These are phyloP conservation scores for Chlorella sp. DNA, from an alignment of 139 green algal species.

Conservation along the genomic window DNA sequence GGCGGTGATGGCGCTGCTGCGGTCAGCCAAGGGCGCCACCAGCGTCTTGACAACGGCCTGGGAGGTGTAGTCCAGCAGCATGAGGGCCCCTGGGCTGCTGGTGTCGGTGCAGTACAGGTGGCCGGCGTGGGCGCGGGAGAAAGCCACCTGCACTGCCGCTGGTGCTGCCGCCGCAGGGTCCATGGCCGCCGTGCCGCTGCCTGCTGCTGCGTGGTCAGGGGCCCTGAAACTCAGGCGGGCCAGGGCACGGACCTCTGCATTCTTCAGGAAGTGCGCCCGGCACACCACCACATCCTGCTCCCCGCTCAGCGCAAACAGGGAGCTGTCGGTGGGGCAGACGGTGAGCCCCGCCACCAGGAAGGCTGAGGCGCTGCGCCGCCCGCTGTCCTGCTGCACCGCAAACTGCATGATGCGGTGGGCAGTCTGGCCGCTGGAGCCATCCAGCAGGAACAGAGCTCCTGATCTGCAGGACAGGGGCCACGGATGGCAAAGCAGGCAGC, in stretches of 20 bases:
- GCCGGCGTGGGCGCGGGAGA: not conserved
- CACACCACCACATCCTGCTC: constrained; percentile 6
- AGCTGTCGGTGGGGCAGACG: not conserved
- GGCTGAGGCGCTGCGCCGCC: not conserved
- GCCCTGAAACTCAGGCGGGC: not conserved
- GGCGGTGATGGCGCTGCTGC: not conserved
- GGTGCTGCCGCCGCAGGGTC: not conserved
- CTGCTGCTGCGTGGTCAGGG: no score
- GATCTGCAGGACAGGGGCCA: not conserved
- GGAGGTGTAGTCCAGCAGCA: constrained; percentile 15
- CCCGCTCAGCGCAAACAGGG: constrained; percentile 18
- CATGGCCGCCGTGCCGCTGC: not conserved
- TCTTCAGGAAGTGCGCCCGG: constrained; percentile 9
- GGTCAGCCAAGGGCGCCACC: not conserved
- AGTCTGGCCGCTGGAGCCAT: constrained; percentile 16
- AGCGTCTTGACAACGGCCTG: constrained; percentile 12
- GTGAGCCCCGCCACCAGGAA: not conserved
- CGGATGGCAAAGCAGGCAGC: not conserved
- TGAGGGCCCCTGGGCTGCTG: not conserved
- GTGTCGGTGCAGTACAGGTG: constrained; percentile 26
- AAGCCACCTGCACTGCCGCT: constrained; percentile 5
- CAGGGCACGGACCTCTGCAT: not conserved
- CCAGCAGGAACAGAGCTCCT: constrained; percentile 2
- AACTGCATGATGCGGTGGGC: constrained; percentile 20
- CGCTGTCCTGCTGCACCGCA: constrained; percentile 3